phyloP scores from a whole-genome alignment of 495 filamentous ascomycete genomes.

The Tuber indicum region DNA sequence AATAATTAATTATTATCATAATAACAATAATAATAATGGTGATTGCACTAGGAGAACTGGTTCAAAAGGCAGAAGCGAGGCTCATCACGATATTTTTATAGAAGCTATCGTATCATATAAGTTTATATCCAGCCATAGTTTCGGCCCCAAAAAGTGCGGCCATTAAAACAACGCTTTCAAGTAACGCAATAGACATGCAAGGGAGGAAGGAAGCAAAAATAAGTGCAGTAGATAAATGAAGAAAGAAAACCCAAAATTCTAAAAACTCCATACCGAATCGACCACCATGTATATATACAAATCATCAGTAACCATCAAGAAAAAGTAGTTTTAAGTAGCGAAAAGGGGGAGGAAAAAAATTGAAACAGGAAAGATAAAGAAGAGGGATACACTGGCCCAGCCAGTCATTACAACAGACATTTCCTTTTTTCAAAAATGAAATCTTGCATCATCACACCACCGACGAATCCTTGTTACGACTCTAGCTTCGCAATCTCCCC shows the following conservation, averaged over 20 bases:
- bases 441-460: not conserved
- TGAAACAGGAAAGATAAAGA: not conserved
- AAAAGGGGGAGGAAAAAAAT: not conserved
- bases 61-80: not conserved
- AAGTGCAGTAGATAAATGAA: not conserved
- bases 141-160: not conserved
- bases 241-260: not conserved
- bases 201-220: not conserved
- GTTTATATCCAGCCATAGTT: not conserved
- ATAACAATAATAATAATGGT: too few relatives aligned
- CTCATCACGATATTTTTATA: not conserved
- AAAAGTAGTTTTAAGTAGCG: not conserved
- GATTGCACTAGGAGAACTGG: not conserved
- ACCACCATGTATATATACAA: not conserved
- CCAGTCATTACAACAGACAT: not conserved
- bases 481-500: constrained; percentile 53
- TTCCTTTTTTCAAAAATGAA: not conserved
- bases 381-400: not conserved
- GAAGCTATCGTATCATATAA: not conserved
- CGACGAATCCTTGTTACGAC: not conserved
- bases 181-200: not conserved
- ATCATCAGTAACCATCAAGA: not conserved
- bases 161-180: not conserved
- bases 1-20: not conserved
- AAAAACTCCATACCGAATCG: not conserved